Base-by-base conservation (phyloP, 768 basidiomycete genomes). In the Ramaria rubella region DNA sequence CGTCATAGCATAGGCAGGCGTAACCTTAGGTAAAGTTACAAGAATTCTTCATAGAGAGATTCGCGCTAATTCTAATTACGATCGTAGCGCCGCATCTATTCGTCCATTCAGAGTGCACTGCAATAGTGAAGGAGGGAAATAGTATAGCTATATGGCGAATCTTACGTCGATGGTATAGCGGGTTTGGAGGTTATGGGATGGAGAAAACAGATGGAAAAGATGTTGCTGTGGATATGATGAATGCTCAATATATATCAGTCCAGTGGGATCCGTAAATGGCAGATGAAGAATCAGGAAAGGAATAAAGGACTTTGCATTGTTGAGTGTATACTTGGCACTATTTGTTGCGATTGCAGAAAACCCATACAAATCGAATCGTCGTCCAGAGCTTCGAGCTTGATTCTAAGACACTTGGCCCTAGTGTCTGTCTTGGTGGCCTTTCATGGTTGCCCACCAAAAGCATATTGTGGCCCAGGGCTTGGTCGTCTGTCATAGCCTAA, bases 391-490 rank as follows among this genome's bases (percentile, higher is more conserved):
- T n/a, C 5, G 23, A 19, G 8, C 26, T n/a, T 48, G n/a, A 48
- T 48, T n/a, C 46, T 11, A 48, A 15, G 46, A 48, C 46, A 24
- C 27, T 48, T 27, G 49, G 31, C 19, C 29, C 33, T 30, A n/a
- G 33, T 29, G 7, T 51, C 21, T 51, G n/a, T 51, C 21, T n/a
- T 36, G 11, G n/a, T 6, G 2, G 21, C 33, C 33, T 17, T 51
- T 19, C 34, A 14, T n/a, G 49, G 49, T 33, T 26, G 49, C 15
- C 38, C 54, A 19, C 73, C 76, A 43, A 79, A 81, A 27, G 71
- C 80, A 5, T 68, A 60, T 51, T 75, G 72, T 2, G 80, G 79
- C 2, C 73, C 74, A 11, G 82, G 81, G 17, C 77, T 77, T 54
- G 65, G 67, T 26, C 68, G 69, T 29, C 73, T 76, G n/a, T 58